These are phyloP conservation scores for Eucalyptus regnans DNA, from an alignment of 345 rosid species.

Conservation along the genomic window DNA sequence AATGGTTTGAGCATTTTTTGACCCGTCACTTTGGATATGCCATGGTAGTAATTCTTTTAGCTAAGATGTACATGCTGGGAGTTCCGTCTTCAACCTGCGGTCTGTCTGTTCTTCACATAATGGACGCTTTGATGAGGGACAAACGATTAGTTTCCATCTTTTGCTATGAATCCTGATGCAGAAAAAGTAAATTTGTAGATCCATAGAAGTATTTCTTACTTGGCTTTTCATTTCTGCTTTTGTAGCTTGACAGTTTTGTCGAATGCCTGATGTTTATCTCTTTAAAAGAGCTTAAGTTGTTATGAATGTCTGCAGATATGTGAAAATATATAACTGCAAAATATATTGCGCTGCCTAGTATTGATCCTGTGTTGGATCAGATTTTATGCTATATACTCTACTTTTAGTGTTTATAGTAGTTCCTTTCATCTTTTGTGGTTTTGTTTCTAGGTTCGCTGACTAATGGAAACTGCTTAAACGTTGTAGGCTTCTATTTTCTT, in stretches of 20 bases:
- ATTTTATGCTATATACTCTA: neutral
- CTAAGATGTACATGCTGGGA: neutral
- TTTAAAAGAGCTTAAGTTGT: neutral
- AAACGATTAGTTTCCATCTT: neutral
- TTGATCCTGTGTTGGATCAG: neutral
- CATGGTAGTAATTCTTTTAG: neutral
- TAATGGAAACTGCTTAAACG: neutral
- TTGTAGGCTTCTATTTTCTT: neutral
- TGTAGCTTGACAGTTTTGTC: neutral
- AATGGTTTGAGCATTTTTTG: neutral
- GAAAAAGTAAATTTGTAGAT: neutral
- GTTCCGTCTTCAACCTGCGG: neutral
- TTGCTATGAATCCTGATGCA: neutral
- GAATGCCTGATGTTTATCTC: neutral
- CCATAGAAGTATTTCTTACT: neutral
- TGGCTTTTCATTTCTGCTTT: neutral
- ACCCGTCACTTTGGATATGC: neutral
- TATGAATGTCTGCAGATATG: neutral
- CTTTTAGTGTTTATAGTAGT: neutral
- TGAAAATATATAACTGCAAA: neutral
- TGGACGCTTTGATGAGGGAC: neutral
- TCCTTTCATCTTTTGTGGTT: neutral
- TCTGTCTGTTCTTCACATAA: neutral
- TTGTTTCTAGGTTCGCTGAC: neutral
- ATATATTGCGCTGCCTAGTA: neutral